Conservation (phyloP, 257 asterid species). For the Lycium ferocissimum region DNA sequence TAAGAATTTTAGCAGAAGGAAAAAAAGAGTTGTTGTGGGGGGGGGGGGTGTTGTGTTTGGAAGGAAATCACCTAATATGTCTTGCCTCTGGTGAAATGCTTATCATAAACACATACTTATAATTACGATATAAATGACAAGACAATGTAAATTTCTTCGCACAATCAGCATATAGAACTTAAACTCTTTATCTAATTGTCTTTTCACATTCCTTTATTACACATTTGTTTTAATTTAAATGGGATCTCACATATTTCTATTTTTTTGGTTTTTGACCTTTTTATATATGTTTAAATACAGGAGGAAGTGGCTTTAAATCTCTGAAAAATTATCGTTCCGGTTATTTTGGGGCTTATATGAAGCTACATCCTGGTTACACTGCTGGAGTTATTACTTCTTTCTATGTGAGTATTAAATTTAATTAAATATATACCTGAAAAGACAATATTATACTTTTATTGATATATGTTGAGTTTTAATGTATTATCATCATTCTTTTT, state of each 20-base stretch:
- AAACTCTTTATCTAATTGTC: not conserved
- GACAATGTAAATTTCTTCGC: too few species aligned
- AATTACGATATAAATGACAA: too few species aligned
- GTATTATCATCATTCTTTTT: not conserved
- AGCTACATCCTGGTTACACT: constrained; percentile 88
- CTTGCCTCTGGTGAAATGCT: too few species aligned
- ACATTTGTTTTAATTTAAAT: not conserved
- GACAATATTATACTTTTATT: not conserved
- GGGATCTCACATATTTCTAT: not conserved
- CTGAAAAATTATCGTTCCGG: constrained; percentile 66
- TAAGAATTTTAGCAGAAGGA: too few species aligned
- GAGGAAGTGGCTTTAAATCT: constrained; percentile 94
- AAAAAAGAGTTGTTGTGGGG: too few species aligned
- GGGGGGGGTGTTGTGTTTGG: too few species aligned
- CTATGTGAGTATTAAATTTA: constrained; percentile 53
- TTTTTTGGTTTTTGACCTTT: not conserved
- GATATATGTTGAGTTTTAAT: not conserved
- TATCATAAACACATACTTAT: too few species aligned
- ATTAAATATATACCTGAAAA: not conserved
- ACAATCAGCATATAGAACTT: too few species aligned
- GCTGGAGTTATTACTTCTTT: constrained; percentile 92
- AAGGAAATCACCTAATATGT: too few species aligned
- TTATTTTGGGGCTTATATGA: constrained; percentile 70
- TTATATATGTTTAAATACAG: constrained; percentile 40
- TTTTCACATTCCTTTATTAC: not conserved